Evolutionary conservation across 2,329 filamentous ascomycete genomes (phyloP).

Genomic region (Furcasterigmium furcatum): DNA sequence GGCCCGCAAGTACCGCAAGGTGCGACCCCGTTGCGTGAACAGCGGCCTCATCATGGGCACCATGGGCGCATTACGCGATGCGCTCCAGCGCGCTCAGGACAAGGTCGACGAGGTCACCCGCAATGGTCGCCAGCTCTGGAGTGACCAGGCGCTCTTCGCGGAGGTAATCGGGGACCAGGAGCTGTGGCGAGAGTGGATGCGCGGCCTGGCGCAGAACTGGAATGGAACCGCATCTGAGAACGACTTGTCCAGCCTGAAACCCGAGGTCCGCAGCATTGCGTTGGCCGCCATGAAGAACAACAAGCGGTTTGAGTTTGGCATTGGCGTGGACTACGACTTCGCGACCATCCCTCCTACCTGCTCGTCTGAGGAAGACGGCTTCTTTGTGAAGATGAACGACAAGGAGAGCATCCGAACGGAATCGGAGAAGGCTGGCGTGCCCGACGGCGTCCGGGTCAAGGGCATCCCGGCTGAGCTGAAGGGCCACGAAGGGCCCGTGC

Average conservation of each 20-base stretch:
- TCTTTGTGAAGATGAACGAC: slow-evolving; percentile 25
- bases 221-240: slow-evolving; percentile 19
- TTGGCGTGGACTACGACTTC: slow-evolving; percentile 34
- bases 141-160: slow-evolving; percentile 31
- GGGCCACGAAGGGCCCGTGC: slow-evolving; percentile 9
- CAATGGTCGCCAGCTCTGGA: slow-evolving; percentile 30
- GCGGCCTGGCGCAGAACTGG: slow-evolving; percentile 24
- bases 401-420: slow-evolving; percentile 13
- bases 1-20: slow-evolving; percentile 25
- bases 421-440: slow-evolving; percentile 25
- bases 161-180: slow-evolving; percentile 36
- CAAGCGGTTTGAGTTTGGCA: slow-evolving; percentile 31
- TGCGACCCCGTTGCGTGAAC: slow-evolving; percentile 29
- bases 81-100: slow-evolving; percentile 19
- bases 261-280: slow-evolving; percentile 19
- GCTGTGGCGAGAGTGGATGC: slow-evolving; percentile 29
- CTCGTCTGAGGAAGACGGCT: slow-evolving; percentile 31
- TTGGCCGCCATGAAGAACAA: slow-evolving; percentile 19
- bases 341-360: slow-evolving; percentile 30
- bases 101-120: slow-evolving; percentile 22
- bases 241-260: slow-evolving; percentile 7
- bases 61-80: slow-evolving; percentile 20
- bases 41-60: slow-evolving; percentile 32
- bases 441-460: slow-evolving; percentile 20
- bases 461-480: slow-evolving; percentile 22